Conservation (phyloP, 2,329 filamentous ascomycete genomes). For the Zymoseptoria brevis region DNA sequence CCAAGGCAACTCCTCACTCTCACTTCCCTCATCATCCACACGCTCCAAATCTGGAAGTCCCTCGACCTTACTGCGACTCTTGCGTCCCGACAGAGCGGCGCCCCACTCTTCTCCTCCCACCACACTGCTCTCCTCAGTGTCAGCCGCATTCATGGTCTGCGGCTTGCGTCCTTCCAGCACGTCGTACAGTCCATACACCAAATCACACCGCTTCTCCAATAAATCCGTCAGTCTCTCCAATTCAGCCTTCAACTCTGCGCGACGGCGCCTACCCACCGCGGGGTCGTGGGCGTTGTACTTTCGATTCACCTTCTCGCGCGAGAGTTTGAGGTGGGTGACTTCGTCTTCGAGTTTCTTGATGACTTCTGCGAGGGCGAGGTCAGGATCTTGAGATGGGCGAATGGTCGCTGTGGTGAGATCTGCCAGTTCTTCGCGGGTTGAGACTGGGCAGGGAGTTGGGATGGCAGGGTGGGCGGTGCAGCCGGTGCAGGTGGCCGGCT, state of each 20-base stretch:
- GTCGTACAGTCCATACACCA: conserved; percentile 77
- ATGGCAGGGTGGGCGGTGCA: conserved; percentile 37
- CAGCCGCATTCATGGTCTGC: conserved; percentile 40
- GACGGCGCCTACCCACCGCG: conserved; percentile 55
- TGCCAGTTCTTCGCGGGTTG: conserved; percentile 20
- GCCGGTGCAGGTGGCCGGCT: conserved; percentile 49
- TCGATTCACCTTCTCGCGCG: conserved; percentile 54
- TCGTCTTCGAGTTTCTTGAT: conserved; percentile 78
- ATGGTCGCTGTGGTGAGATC: conserved; percentile 53
- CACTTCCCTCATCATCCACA: conserved; percentile 20
- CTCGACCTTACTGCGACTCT: neutral
- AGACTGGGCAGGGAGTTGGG: conserved; percentile 31
- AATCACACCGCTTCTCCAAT: conserved; percentile 66
- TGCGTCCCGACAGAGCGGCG: neutral
- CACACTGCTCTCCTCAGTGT: conserved; percentile 36
- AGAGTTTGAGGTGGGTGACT: conserved; percentile 64
- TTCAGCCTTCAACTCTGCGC: conserved; percentile 52
- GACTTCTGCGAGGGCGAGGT: conserved; percentile 67
- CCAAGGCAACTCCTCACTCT: conserved; percentile 26
- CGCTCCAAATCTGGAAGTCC: conserved; percentile 12
- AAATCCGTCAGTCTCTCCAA: conserved; percentile 55
- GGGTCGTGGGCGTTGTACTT: conserved; percentile 61
- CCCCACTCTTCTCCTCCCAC: conserved; percentile 12
- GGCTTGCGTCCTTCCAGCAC: conserved; percentile 72
- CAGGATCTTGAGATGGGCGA: conserved; percentile 57